phyloP scores from a whole-genome alignment of 345 rosid species.

The Pugionium dolabratum region DNA sequence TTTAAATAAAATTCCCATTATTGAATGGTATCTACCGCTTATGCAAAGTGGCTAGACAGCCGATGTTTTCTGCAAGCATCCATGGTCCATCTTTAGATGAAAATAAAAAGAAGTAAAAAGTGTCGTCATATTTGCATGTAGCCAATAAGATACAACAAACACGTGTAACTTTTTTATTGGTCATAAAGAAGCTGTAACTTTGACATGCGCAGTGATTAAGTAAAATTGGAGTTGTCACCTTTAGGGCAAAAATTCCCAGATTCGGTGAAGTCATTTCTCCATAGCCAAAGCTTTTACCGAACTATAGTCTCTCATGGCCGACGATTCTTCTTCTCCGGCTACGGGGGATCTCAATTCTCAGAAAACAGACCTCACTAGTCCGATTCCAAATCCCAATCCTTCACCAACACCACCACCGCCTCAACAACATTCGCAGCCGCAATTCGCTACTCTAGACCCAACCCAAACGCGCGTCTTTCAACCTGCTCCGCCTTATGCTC shows the following conservation, averaged over 20 bases:
- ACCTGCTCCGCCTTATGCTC: constrained; percentile 38
- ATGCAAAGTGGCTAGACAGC: too few species aligned
- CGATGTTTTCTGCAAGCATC: too few species aligned
- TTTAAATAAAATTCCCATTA: too few species aligned
- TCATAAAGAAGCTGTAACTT: neutral
- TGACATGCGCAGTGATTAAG: neutral
- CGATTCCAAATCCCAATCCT: constrained; percentile 38
- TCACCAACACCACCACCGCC: constrained; percentile 37
- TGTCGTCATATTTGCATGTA: neutral
- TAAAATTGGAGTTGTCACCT: constrained; percentile 6
- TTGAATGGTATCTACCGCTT: too few species aligned
- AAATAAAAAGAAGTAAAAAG: too few species aligned
- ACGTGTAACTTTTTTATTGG: neutral
- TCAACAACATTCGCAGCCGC: constrained; percentile 35
- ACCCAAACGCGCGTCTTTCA: constrained; percentile 24
- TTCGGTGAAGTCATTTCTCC: neutral
- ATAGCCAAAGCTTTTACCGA: constrained; percentile 15
- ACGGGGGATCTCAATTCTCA: constrained; percentile 38
- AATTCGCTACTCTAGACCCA: constrained; percentile 38
- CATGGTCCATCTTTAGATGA: too few species aligned
- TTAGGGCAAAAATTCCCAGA: constrained; percentile 34
- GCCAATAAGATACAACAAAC: neutral
- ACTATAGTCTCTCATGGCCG: constrained; percentile 59
- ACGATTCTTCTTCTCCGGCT: constrained; percentile 56
- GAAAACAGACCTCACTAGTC: constrained; percentile 42